phyloP scores from a whole-genome alignment of 371 early-diverging fungal genomes.

The Rhizomucor pusillus region DNA sequence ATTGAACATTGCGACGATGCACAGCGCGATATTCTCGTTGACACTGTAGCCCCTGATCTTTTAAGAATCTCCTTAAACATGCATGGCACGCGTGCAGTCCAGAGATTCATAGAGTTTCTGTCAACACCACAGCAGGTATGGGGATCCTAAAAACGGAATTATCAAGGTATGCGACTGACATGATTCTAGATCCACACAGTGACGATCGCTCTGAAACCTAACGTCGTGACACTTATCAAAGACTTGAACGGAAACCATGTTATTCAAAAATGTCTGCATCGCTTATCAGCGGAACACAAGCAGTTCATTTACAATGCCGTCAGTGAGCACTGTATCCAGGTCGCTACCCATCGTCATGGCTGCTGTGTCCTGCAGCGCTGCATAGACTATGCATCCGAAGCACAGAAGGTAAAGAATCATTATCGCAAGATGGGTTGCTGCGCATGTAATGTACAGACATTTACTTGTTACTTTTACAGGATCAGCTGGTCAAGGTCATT shows the following conservation, averaged over 20 bases:
- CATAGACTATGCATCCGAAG: slow-evolving; percentile 79
- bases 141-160: not conserved
- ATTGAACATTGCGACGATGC: slow-evolving; percentile 76
- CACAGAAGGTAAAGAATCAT: slow-evolving; percentile 74
- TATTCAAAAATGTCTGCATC: slow-evolving; percentile 91
- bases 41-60: slow-evolving; percentile 70
- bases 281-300: slow-evolving; percentile 65
- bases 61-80: slow-evolving; percentile 86
- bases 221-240: slow-evolving; percentile 85
- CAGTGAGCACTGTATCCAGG: slow-evolving; percentile 72
- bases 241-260: slow-evolving; percentile 99
- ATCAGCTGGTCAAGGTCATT: slow-evolving; percentile 75
- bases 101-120: slow-evolving; percentile 90
- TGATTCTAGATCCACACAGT: slow-evolving; percentile 74
- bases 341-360: slow-evolving; percentile 95
- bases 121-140: slow-evolving; percentile 62
- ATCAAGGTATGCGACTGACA: too few relatives aligned
- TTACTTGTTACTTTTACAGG: slow-evolving; percentile 17
- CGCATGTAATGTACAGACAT: too few relatives aligned
- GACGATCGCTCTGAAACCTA: slow-evolving; percentile 68
- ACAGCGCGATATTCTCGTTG: slow-evolving; percentile 73
- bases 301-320: slow-evolving; percentile 91
- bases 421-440: too few relatives aligned
- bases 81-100: slow-evolving; percentile 97
- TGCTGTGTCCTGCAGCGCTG: slow-evolving; percentile 98